Evolutionary conservation across 2,329 filamentous ascomycete species (phyloP).

Genomic region (Claviceps fusiformis): DNA sequence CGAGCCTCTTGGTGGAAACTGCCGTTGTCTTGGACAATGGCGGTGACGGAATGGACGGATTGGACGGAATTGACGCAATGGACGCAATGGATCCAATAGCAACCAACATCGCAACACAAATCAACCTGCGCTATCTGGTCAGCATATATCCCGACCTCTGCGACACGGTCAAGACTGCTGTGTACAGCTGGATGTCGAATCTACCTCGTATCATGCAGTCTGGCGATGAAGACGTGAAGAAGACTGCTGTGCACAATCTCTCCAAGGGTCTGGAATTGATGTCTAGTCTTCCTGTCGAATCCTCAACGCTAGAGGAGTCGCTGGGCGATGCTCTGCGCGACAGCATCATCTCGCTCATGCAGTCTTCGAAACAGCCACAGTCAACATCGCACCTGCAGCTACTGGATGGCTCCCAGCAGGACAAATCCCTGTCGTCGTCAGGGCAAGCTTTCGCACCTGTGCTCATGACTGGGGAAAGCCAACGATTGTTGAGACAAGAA

Average conservation of each 20-base stretch:
- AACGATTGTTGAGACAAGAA: conserved; percentile 45
- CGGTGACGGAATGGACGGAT: conserved; percentile 22
- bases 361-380: conserved; percentile 11
- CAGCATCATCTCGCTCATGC: conserved; percentile 41
- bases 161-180: conserved; percentile 52
- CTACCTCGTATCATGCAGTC: conserved; percentile 74
- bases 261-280: conserved; percentile 57
- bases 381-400: conserved; percentile 15
- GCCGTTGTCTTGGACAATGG: conserved; percentile 53
- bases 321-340: conserved; percentile 60
- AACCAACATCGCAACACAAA: conserved; percentile 23
- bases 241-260: conserved; percentile 61
- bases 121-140: conserved; percentile 47
- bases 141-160: conserved; percentile 47
- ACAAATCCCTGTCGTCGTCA: conserved; percentile 5
- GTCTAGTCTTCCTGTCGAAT: conserved; percentile 47
- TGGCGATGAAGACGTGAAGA: conserved; percentile 67
- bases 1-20: conserved; percentile 65
- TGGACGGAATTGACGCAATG: conserved; percentile 11
- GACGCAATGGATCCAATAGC: conserved; percentile 9
- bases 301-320: conserved; percentile 51
- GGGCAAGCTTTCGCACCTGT: conserved; percentile 41
- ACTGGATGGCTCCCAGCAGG: conserved; percentile 13
- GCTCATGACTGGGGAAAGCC: conserved; percentile 50
- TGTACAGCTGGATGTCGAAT: conserved; percentile 71